A percentile compares a stretch with the other conserved stretches of the same genome.
phyloP scores from a whole-genome alignment of 805 yeast species.

The Wickerhamomyces pijperi region DNA sequence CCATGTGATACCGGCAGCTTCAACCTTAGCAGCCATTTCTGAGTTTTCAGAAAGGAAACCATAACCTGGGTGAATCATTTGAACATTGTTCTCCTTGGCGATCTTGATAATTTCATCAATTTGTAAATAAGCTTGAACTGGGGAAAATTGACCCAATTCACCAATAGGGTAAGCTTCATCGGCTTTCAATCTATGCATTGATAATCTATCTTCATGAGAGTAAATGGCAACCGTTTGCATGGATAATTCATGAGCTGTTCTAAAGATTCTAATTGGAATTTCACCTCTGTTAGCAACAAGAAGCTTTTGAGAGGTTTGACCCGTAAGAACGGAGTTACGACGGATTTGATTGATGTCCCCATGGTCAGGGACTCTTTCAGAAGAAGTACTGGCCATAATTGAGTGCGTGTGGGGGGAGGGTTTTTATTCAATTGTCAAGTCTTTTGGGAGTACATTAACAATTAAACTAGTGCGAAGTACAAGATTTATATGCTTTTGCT shows the following conservation, averaged over 20 bases:
- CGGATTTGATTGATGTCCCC: constrained; percentile 24
- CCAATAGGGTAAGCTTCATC: constrained; percentile 93
- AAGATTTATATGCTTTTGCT: too few relatives aligned
- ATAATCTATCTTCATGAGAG: constrained; percentile 89
- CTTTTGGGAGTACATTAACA: too few relatives aligned
- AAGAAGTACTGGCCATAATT: too few relatives aligned
- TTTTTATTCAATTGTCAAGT: too few relatives aligned
- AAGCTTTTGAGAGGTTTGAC: constrained; percentile 37
- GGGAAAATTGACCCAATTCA: constrained; percentile 77
- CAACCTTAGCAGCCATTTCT: constrained; percentile 87
- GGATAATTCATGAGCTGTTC: constrained; percentile 95
- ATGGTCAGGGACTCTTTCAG: constrained; percentile 9
- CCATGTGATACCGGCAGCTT: constrained; percentile 87
- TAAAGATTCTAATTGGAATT: constrained; percentile 79
- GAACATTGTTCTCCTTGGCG: constrained; percentile 66
- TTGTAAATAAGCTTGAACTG: constrained; percentile 92
- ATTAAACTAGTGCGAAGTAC: too few relatives aligned
- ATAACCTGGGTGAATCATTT: constrained; percentile 90
- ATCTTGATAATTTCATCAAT: constrained; percentile 88
- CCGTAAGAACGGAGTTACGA: constrained; percentile 28
- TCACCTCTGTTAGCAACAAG: constrained; percentile 81
- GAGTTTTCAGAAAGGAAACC: constrained; percentile 88
- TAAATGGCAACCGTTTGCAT: constrained; percentile 96
- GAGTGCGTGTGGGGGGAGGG: not conserved
- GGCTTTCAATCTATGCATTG: constrained; percentile 91